Base-by-base conservation (phyloP, 1,139 yeast genomes). In the Blastobotrys serpentis region DNA sequence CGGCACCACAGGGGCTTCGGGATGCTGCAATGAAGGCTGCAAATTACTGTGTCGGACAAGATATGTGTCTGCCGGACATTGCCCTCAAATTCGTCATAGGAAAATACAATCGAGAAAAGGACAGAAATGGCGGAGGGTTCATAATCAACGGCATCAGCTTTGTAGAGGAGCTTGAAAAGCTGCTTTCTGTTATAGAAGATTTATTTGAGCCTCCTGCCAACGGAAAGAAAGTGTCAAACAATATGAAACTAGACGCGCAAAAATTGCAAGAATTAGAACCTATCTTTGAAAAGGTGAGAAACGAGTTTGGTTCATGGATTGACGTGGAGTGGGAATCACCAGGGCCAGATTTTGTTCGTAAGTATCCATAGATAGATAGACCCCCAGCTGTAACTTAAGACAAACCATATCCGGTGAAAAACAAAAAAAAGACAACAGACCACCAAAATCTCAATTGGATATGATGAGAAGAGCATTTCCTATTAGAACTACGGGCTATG, bases 1-100 rank as follows among this genome's bases (percentile, higher is more conserved):
- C 96, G 0, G 94, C 88, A 1, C 68, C 81, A 0, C 58, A 63
- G 11, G 75, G 64, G 13, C 69, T 86, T 14, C 51, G 55, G 17
- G 46, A 49, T 3, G 47, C 43, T 7, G 53, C 52, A 13, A 23
- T 45, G 42, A 37, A 43, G 14, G 53, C 51, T 3, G 53, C 53
- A 2, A n/a, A 38, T 5, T 41, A 36, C 34, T 42, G 52, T 41
- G 22, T 33, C 11, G 14, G 23, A 2, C 22, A 49, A 30, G 49
- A 46, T 19, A 23, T 30, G 38, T 43, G 44, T 13, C 32, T 52
- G 44, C 47, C 56, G 1, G 56, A 52, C 23, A 38, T 52, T n/a
- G 53, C 55, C 8, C 51, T 52, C 21, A 37, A 39, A 29, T 52
- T 22, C 25, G 50, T 46, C 14, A 32, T 52, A 17, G 52, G 53